Evolutionary conservation across 768 basidiomycete species (phyloP).

Genomic region (Pulveroboletus sp.): DNA sequence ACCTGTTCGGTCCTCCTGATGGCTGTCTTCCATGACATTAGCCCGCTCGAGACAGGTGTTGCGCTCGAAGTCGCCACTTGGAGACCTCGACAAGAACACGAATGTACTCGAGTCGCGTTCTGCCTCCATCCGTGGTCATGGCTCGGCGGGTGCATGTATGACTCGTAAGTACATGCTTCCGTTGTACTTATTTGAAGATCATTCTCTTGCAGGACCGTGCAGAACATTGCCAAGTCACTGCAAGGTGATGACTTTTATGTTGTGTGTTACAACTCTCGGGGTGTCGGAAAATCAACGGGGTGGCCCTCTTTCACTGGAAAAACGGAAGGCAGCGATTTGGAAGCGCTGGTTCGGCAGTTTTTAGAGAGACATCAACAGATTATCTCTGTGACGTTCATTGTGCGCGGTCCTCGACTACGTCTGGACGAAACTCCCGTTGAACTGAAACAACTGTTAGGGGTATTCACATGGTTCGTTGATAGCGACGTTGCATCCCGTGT

Average conservation of each 20-base stretch:
- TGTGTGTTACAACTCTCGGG: constrained; percentile 72
- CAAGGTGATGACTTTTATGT: constrained; percentile 50
- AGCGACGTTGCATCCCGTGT: constrained; percentile 58
- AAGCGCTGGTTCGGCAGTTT: constrained; percentile 57
- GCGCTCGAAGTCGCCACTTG: constrained; percentile 40
- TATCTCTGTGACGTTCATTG: constrained; percentile 54
- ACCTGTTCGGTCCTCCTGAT: no score
- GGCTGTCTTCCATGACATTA: constrained; percentile 8
- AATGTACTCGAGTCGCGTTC: constrained; percentile 51
- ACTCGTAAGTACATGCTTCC: constrained; percentile 52
- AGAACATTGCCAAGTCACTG: constrained; percentile 45
- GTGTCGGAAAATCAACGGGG: constrained; percentile 71
- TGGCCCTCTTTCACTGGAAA: constrained; percentile 70
- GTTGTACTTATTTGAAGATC: background rate
- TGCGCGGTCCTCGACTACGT: constrained; percentile 32
- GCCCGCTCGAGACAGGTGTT: constrained; percentile 36
- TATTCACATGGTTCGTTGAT: constrained; percentile 82
- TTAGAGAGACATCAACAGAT: constrained; percentile 41
- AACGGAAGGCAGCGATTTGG: constrained; percentile 66
- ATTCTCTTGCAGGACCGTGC: constrained; percentile 27
- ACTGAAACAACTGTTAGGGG: constrained; percentile 49
- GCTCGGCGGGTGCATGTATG: constrained; percentile 72
- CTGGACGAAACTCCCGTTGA: constrained; percentile 3
- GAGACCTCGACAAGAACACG: constrained; percentile 20
- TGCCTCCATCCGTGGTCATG: constrained; percentile 85